Evolutionary conservation across 441 rosid species (phyloP), one percentile per base, ranked within the genome.

Genomic region (Geranium incanum): DNA sequence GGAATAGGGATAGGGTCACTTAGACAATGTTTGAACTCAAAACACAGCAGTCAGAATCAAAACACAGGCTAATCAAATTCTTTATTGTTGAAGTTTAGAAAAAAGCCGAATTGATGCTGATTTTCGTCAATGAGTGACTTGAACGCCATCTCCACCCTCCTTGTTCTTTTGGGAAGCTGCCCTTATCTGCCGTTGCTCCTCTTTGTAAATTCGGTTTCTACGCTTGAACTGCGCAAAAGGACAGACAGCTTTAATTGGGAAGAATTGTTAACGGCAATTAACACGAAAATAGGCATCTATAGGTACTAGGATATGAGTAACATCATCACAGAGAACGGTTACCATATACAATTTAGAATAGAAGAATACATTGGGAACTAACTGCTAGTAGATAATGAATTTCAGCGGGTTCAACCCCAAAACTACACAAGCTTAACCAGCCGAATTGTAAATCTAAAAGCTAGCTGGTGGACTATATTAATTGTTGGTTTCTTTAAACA

Each of bases 171-270:
- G 82, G 9, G 87, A 79, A 45, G 92, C 98, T n/a, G 98, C 93
- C 68, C 97, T 81, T 71, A 91, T 72, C 77, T 90, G 87, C 23
- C 97, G 97, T 77, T 94, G 96, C 81, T 94, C 98, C 84, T 94
- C 98, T 86, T 94, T 94, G 83, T 91, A 94, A 68, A 94, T 86
- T 48, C 95, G 86, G 76, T 94, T 94, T 78, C 98, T 89, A 57
- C 98, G 82, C 77, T 89, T 90, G 76, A 91, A 94, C 98, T 90
- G 88, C 71, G 80, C 57, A 75, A 45, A 63, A 15, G 78, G 60
- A 21, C 15, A 68, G 23, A 72, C 5, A 55, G 5, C 21, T 55
- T 16, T 55, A 4, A 55, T 5, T 55, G 7, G 33, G 33, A 28
- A 28, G 33, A 28, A 28, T 2, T 28, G 33, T 28, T 28, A 28